Conservation (phyloP, 2,329 filamentous ascomycete genomes). For the Botryotinia convoluta region DNA sequence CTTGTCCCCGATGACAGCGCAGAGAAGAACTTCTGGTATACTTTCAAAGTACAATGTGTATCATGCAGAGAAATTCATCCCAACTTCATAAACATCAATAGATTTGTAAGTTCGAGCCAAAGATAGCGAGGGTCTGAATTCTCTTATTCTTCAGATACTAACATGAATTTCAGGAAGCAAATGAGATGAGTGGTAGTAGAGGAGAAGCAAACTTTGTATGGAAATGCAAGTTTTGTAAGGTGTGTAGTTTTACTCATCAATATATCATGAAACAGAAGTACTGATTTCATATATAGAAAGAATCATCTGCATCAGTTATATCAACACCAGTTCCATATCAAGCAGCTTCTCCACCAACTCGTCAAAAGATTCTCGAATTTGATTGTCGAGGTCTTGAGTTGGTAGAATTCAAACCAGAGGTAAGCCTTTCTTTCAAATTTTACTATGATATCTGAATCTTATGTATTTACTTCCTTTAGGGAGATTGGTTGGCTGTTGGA, state of each 20-base stretch:
- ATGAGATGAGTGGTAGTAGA: conserved; percentile 87
- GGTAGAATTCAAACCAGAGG: conserved; percentile 84
- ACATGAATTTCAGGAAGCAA: conserved; percentile 62
- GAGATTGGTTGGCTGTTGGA: conserved; percentile 85
- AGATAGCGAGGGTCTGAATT: too few species aligned
- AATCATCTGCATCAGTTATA: conserved; percentile 83
- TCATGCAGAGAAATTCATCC: conserved; percentile 89
- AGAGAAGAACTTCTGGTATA: conserved; percentile 89
- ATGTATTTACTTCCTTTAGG: conserved; percentile 49
- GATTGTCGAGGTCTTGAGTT: conserved; percentile 96
- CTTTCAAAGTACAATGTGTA: conserved; percentile 97
- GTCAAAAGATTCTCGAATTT: conserved; percentile 79
- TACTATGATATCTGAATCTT: background rate
- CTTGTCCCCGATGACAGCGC: conserved; percentile 80
- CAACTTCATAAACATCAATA: conserved; percentile 81
- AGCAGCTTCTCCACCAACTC: conserved; percentile 68
- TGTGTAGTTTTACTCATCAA: conserved; percentile 41
- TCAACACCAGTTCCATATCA: conserved; percentile 69
- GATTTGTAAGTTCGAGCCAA: conserved; percentile 61
- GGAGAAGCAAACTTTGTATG: conserved; percentile 99
- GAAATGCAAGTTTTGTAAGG: conserved; percentile 98
- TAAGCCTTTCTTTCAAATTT: conserved; percentile 42
- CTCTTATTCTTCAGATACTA: background rate
- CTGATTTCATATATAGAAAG: conserved; percentile 52
- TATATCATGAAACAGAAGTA: background rate